Percentiles rank a stretch among this genome's conserved stretches.
Evolutionary conservation across 805 yeast genomes (phyloP).

Genomic region (Hanseniaspora jakobsenii): DNA sequence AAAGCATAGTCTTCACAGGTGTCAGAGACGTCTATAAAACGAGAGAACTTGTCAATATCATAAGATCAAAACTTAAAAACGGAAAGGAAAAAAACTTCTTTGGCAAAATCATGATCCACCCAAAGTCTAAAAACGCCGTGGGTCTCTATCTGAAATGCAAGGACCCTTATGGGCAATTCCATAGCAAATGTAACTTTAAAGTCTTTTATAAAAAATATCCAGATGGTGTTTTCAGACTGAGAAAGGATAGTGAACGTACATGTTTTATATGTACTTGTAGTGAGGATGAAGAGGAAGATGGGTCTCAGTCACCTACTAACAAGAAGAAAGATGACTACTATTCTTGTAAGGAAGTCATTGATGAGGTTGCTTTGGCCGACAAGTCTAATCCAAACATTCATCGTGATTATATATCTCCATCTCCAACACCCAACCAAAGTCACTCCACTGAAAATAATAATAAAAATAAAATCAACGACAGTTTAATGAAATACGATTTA

Average conservation of each 20-base stretch:
- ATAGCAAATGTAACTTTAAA: conserved; percentile 3
- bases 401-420: too few relatives aligned
- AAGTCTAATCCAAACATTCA: neutral
- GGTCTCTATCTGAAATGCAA: conserved; percentile 9
- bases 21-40: conserved; percentile 9
- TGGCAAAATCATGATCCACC: conserved; percentile 10
- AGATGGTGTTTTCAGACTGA: conserved; percentile 3
- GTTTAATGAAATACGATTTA: too few relatives aligned
- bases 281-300: neutral
- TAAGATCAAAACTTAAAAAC: neutral
- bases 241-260: conserved; percentile 6
- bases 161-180: neutral
- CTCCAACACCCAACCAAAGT: too few relatives aligned
- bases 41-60: conserved; percentile 9
- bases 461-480: too few relatives aligned
- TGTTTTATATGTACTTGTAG: conserved; percentile 8
- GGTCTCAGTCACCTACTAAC: too few relatives aligned
- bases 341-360: neutral
- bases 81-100: conserved; percentile 5
- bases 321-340: conserved; percentile 1
- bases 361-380: conserved; percentile 1
- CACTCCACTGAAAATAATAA: too few relatives aligned
- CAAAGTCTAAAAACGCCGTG: conserved; percentile 7
- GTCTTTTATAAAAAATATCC: neutral
- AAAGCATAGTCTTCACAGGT: neutral